phyloP scores from a whole-genome alignment of 208 protist species.

The Spongospora subterranea region DNA sequence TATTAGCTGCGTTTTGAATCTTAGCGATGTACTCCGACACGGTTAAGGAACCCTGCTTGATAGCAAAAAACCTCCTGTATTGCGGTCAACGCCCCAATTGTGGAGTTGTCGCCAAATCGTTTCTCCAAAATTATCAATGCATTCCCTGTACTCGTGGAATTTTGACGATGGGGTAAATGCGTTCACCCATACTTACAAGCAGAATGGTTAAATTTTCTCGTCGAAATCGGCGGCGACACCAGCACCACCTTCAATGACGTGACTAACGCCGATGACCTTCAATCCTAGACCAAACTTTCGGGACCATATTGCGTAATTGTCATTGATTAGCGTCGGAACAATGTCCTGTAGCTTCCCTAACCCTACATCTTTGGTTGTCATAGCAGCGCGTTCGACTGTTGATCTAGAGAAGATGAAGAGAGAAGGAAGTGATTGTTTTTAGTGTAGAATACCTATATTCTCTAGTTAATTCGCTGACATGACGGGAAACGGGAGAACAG shows the following conservation, averaged over 20 bases:
- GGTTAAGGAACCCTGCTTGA: not conserved
- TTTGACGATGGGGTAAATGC: not conserved
- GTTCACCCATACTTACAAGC: not conserved
- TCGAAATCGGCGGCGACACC: not conserved
- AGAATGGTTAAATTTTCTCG: not conserved
- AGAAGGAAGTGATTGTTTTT: too few relatives aligned
- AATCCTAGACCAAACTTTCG: not conserved
- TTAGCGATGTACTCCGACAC: not conserved
- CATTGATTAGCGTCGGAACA: not conserved
- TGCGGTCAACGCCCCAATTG: not conserved
- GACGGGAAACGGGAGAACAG: too few relatives aligned
- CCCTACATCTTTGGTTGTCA: not conserved
- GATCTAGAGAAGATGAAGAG: not conserved
- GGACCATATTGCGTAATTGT: not conserved
- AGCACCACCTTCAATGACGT: not conserved
- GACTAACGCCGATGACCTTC: not conserved
- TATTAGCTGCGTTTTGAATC: not conserved
- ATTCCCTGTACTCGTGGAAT: not conserved
- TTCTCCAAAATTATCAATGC: not conserved
- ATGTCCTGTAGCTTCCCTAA: not conserved
- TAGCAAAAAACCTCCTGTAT: not conserved
- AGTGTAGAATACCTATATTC: too few relatives aligned
- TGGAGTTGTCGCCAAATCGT: not conserved
- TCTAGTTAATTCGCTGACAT: too few relatives aligned
- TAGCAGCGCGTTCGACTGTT: not conserved